These are phyloP conservation scores for Fraxinus cuspidata DNA, from an alignment of 257 asterid species.

Conservation along the genomic window DNA sequence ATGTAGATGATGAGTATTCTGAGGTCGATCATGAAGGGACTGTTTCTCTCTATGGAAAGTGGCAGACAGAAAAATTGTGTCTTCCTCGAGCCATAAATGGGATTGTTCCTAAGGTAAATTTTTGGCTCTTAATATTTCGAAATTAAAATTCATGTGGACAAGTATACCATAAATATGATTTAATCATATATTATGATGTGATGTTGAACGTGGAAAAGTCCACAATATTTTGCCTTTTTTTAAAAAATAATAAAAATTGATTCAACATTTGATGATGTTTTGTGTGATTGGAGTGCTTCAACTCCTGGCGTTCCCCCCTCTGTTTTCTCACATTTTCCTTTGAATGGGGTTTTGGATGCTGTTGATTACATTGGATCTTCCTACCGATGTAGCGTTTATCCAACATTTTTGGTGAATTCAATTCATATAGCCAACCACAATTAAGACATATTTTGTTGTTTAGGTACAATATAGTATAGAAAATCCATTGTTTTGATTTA, in stretches of 20 bases:
- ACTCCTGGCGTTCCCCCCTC: not conserved
- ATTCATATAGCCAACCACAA: not conserved
- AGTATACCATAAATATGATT: not conserved
- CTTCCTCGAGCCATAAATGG: constrained; percentile 90
- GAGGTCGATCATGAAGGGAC: constrained; percentile 47
- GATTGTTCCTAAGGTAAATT: constrained; percentile 83
- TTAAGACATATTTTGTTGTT: not conserved
- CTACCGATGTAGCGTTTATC: not conserved
- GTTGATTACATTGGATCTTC: not conserved
- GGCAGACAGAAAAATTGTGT: constrained; percentile 85
- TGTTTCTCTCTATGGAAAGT: constrained; percentile 72
- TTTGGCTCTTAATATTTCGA: not conserved
- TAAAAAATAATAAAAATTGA: not conserved
- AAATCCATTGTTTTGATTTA: not conserved
- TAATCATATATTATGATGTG: not conserved
- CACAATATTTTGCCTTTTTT: not conserved
- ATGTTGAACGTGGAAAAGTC: not conserved
- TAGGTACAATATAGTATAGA: not conserved
- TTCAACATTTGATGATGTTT: not conserved
- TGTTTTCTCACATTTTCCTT: not conserved
- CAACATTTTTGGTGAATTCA: not conserved
- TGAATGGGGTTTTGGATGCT: not conserved
- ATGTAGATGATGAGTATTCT: constrained; percentile 46
- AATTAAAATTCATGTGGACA: not conserved
- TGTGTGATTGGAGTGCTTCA: not conserved